A percentile compares a stretch with the other conserved stretches of the same genome.
Evolutionary conservation across 805 yeast species (phyloP).

Genomic region (Starmerella tilneyi): DNA sequence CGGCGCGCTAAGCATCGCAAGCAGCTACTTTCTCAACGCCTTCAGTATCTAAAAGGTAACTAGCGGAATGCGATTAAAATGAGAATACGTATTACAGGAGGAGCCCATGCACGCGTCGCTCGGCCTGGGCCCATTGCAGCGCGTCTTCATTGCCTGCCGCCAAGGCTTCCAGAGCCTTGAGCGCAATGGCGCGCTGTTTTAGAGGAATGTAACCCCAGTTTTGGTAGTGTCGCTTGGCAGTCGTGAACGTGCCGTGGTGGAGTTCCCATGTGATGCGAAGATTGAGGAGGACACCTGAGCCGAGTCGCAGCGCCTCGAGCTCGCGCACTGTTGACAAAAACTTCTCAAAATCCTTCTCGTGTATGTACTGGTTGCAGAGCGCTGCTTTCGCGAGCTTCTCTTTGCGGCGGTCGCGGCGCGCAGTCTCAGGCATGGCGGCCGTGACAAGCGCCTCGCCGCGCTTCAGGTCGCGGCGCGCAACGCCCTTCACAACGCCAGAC

Average conservation of each 20-base stretch:
- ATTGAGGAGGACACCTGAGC: conserved; percentile 17
- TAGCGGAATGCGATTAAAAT: no score
- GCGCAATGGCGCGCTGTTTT: conserved; percentile 20
- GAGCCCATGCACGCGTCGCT: conserved; percentile 5
- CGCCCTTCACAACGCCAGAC: conserved; percentile 14
- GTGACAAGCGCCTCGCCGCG: conserved; percentile 10
- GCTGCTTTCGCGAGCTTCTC: conserved; percentile 10
- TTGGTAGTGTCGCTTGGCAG: conserved; percentile 22
- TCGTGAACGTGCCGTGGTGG: conserved; percentile 16
- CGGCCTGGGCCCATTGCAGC: conserved; percentile 17
- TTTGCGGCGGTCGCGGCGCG: no score
- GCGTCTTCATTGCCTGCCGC: neutral
- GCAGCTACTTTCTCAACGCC: no score
- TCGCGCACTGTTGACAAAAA: conserved; percentile 1
- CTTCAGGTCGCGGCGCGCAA: conserved; percentile 2
- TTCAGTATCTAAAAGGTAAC: no score
- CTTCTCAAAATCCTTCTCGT: conserved; percentile 2
- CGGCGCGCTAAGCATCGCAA: no score
- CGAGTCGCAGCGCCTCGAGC: neutral
- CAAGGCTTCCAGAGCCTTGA: conserved; percentile 12
- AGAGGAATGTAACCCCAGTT: conserved; percentile 7
- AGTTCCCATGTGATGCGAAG: conserved; percentile 24
- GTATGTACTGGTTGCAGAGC: conserved; percentile 19
- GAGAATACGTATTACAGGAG: no score
- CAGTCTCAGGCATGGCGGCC: no score